These are phyloP conservation scores for Gaultheria prostrata DNA, from an alignment of 148 eudicot species.

Conservation along the genomic window DNA sequence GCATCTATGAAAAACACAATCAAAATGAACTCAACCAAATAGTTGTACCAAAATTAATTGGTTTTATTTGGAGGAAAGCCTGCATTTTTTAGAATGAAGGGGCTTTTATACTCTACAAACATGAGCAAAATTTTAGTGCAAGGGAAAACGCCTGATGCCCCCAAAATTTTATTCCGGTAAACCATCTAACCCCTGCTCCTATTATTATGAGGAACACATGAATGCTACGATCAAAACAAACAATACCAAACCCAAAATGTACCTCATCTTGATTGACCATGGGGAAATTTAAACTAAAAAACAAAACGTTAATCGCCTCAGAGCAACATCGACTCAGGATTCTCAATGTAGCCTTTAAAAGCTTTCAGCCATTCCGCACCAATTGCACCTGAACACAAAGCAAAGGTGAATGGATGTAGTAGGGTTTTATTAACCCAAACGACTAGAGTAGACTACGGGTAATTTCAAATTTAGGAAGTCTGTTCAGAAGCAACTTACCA, in stretches of 20 bases:
- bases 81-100: background rate
- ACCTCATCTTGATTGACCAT: background rate
- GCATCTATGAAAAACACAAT: background rate
- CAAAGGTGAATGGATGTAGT: background rate
- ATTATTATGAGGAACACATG: background rate
- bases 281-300: background rate
- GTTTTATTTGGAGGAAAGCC: background rate
- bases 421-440: background rate
- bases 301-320: constrained; percentile 18
- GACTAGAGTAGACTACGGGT: background rate
- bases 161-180: constrained; percentile 17
- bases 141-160: constrained; percentile 10
- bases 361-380: constrained; percentile 99
- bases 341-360: constrained; percentile 93
- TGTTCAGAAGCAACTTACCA: constrained; percentile 44
- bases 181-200: background rate
- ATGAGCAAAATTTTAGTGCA: constrained; percentile 20
- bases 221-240: background rate
- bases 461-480: background rate
- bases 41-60: background rate
- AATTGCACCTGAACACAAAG: constrained; percentile 62
- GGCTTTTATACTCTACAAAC: constrained; percentile 25
- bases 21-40: background rate
- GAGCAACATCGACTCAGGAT: constrained; percentile 93
- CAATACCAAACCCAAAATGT: background rate